Conservation (phyloP, 495 filamentous ascomycete genomes). For the Halenospora varia region DNA sequence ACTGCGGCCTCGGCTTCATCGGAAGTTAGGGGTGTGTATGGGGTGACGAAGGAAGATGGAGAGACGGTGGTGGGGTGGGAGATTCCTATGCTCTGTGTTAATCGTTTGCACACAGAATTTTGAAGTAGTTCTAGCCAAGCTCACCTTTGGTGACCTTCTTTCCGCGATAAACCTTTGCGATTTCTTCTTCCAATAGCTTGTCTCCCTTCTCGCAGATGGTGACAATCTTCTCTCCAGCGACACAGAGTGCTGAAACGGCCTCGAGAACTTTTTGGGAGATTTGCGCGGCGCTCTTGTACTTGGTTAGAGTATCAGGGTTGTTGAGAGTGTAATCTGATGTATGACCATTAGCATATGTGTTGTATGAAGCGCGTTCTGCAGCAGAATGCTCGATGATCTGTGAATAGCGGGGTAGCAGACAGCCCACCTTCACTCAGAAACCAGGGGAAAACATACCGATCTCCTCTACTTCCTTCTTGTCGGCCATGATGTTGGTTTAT, state of each 20-base stretch:
- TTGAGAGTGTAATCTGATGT: conserved; percentile 81
- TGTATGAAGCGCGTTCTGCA: not conserved
- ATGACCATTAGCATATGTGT: conserved; percentile 7
- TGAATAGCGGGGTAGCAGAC: conserved; percentile 24
- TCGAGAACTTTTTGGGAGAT: conserved; percentile 95
- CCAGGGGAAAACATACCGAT: conserved; percentile 32
- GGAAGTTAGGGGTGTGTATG: conserved; percentile 86
- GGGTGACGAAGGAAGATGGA: conserved; percentile 89
- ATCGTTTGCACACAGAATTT: not conserved
- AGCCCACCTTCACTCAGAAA: conserved; percentile 15
- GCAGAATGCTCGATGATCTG: conserved; percentile 2
- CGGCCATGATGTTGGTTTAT: conserved; percentile 20
- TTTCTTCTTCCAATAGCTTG: conserved; percentile 88
- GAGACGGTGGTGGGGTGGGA: conserved; percentile 91
- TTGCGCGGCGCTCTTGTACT: conserved; percentile 93
- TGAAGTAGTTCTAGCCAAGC: not conserved
- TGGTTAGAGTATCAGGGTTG: conserved; percentile 96
- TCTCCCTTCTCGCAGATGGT: conserved; percentile 93
- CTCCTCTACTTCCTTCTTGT: conserved; percentile 33
- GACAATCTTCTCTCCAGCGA: conserved; percentile 85
- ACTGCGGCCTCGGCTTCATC: conserved; percentile 79
- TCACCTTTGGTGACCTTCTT: conserved; percentile 89
- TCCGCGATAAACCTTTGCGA: conserved; percentile 94
- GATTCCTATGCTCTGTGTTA: conserved; percentile 18
- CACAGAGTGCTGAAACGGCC: conserved; percentile 74